Evolutionary conservation across 768 basidiomycete genomes (phyloP), one percentile per base, ranked within the genome.

Genomic region (Trametes maxima): DNA sequence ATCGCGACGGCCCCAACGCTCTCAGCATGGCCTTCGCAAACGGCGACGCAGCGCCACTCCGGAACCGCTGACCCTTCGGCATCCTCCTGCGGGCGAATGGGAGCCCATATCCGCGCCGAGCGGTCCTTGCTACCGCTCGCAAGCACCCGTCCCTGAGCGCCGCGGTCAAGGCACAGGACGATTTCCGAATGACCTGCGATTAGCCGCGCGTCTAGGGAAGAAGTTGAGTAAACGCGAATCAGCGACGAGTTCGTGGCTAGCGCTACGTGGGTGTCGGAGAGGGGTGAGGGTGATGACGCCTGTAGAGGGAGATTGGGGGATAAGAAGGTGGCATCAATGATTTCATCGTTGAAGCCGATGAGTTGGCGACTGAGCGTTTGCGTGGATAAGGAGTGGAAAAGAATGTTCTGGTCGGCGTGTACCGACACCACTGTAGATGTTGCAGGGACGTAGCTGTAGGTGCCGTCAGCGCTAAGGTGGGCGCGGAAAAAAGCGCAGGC

Each of bases 311-410:
- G 78, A 71, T 24, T 68, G n/a, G 35, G 80, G 70, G 46, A 84
- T 60, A 99, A 81, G 76, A 95, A 93, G 25, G 83, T 80, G 5
- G 88, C 84, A 68, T 98, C 97, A 52, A 98, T 90, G 66, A 98
- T 95, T 74, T 98, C 96, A 74, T 99, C 97, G 73, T 98, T 98
- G 81, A 90, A 99, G 0, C 97, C 97, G 68, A 98, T 87, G 66
- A 98, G 76, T 67, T 98, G 96, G 17, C 91, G 88, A 2, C 81
- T 78, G 24, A 92, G 76, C 10, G 81, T 77, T 35, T 81, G 81
- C 1, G 85, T 84, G n/a, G 79, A 73, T 8, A 96, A 77, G 2
- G 92, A 94, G 73, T 95, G 87, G 76, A 94, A 94, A 48, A 95
- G 81, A 67, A 99, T 95, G 67, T 98, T 99, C 75, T 98, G 97